Evolutionary conservation across 306 rosid genomes (phyloP).

Genomic region (Trifolium dubium): DNA sequence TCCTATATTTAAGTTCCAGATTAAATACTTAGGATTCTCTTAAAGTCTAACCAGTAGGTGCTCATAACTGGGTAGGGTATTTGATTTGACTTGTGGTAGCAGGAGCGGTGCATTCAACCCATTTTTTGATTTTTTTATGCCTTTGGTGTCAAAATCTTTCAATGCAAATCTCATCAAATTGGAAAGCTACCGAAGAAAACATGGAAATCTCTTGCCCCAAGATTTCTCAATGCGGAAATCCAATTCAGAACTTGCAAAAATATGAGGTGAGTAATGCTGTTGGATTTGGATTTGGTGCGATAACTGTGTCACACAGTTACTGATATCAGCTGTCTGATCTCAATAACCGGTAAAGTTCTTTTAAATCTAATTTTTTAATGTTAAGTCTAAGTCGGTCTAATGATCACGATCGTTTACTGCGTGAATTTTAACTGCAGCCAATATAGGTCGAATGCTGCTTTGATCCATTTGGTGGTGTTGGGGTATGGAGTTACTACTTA

Average conservation of each 20-base stretch:
- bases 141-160: slow-evolving; percentile 30
- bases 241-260: slow-evolving; percentile 25
- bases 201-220: slow-evolving; percentile 32
- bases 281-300: no score
- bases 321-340: no score
- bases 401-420: no score
- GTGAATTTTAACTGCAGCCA: no score
- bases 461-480: slow-evolving; percentile 7
- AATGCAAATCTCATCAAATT: slow-evolving; percentile 2
- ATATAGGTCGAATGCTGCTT: neutral
- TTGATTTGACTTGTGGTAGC: neutral
- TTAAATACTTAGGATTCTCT: slow-evolving; percentile 6
- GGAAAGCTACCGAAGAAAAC: slow-evolving; percentile 18
- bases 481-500: neutral
- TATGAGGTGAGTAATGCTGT: slow-evolving; percentile 24
- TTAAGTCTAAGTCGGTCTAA: no score
- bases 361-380: no score
- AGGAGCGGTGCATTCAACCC: neutral
- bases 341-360: no score
- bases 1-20: slow-evolving; percentile 1
- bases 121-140: neutral
- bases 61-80: no score
- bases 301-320: no score
- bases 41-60: slow-evolving; percentile 18
- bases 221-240: slow-evolving; percentile 16